A percentile compares a stretch with the other conserved stretches of the same genome.
These are phyloP conservation scores for Komagataea norvegica DNA, from an alignment of 1,139 yeast genomes.

Conservation along the genomic window DNA sequence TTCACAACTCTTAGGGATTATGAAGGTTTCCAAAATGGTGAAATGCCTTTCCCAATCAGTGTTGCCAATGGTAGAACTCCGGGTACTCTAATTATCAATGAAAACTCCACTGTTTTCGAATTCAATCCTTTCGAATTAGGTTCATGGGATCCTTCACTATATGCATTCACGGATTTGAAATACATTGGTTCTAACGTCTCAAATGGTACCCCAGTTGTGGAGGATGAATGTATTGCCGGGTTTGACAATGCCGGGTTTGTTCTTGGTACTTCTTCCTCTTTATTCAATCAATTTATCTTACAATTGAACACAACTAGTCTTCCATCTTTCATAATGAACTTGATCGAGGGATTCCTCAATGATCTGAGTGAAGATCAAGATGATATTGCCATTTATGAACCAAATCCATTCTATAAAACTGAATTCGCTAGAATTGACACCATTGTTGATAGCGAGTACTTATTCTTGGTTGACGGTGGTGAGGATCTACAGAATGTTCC, in stretches of 20 bases:
- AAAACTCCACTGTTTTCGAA: conserved; percentile 74
- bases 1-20: conserved; percentile 58
- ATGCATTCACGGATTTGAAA: conserved; percentile 60
- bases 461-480: conserved; percentile 85
- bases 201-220: conserved; percentile 47
- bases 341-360: conserved; percentile 41
- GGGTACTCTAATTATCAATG: conserved; percentile 47
- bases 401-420: conserved; percentile 67
- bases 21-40: conserved; percentile 49
- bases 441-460: conserved; percentile 40
- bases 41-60: conserved; percentile 81
- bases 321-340: conserved; percentile 42
- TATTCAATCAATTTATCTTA: conserved; percentile 67
- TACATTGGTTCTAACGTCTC: conserved; percentile 68
- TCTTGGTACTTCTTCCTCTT: conserved; percentile 72
- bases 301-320: conserved; percentile 52
- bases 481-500: conserved; percentile 81
- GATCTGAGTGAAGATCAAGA: conserved; percentile 45
- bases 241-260: conserved; percentile 75
- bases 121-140: conserved; percentile 82
- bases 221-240: conserved; percentile 55
- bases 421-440: conserved; percentile 39
- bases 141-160: conserved; percentile 78
- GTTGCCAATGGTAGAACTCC: conserved; percentile 80
- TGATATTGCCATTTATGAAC: conserved; percentile 68